A percentile compares a stretch with the other conserved stretches of the same genome.
These are phyloP conservation scores for Lentinus brumalis DNA, from an alignment of 768 basidiomycete genomes.

Conservation along the genomic window DNA sequence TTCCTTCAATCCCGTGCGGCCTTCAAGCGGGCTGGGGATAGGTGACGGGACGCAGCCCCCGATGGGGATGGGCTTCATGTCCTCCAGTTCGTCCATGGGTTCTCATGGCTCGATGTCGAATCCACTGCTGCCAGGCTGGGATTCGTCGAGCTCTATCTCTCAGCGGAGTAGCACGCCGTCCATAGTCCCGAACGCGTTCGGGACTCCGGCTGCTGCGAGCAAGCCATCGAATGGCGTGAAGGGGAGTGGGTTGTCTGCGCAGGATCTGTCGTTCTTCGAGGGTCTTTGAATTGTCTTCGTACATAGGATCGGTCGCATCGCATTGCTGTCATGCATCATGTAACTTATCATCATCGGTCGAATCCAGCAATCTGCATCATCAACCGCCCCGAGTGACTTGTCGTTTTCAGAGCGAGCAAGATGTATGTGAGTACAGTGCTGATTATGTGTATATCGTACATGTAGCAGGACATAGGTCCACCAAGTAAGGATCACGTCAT, in stretches of 20 bases:
- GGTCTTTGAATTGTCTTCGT: conserved; percentile 45
- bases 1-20: conserved; percentile 11
- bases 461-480: no score
- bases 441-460: no score
- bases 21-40: conserved; percentile 1
- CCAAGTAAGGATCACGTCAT: no score
- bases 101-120: not conserved
- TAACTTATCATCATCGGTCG: conserved; percentile 9
- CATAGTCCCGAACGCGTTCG: not conserved
- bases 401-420: no score
- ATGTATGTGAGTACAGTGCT: no score
- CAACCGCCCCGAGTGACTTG: no score
- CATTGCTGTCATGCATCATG: conserved; percentile 10
- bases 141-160: conserved; percentile 2
- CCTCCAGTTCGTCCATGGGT: not conserved
- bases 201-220: not conserved
- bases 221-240: conserved; percentile 25
- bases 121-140: conserved; percentile 5
- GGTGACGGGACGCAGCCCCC: not conserved
- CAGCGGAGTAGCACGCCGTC: conserved; percentile 1
- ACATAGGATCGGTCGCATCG: not conserved
- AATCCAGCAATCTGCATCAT: no score
- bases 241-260: conserved; percentile 70
- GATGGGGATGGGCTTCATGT: not conserved
- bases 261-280: conserved; percentile 89